Base-by-base conservation (phyloP, 2,329 filamentous ascomycete species). In the Penicillium olsonii region DNA sequence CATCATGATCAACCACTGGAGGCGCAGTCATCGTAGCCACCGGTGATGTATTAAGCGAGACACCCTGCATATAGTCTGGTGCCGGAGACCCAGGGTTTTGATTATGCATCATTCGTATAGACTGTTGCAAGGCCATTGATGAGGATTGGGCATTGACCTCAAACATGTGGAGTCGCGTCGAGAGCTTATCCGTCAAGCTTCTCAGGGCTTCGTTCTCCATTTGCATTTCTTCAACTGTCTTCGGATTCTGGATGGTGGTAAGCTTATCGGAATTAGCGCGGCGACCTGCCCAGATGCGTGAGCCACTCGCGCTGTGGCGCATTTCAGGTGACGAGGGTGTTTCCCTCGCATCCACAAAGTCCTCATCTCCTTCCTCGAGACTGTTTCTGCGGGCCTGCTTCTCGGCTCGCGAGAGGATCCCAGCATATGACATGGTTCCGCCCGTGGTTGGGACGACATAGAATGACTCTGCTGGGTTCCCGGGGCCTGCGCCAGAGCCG, bases 381-480 rank as follows among this genome's bases (percentile, higher is more conserved):
- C 77, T 76, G 33, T 69, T 73, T 19, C 67, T 61, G 20, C 70
- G 69, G 7, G 69, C 66, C 45, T 74, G 68, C 45, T 74, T 78
- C 53, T 76, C 72, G 7, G 73, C 73, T 20, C 76, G 70, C 26
- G 71, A 87, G 17, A 96, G 76, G 44, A 99, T 96, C 54, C 88
- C 91, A 37, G 94, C 92, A 65, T 97, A 99, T 0, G 91, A 94
- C 52, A 92, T 87, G 2, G 91, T 96, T 56, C 92, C 91, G 5
- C 94, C 92, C 15, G 88, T 90, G 0, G 89, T 88, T 4, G 92
- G 94, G 1, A 99, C 94, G 1, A 97, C 88, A 68, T 96, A 97
- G 74, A 99, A 99, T 8, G 88, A 94, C 56, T 83, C 80, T 6
- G 77, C 76, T 3, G 71, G 55, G 61, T 88, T 88, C 50, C 79